phyloP scores from a whole-genome alignment of 768 basidiomycete species.

The Glaciozyma martinii region DNA sequence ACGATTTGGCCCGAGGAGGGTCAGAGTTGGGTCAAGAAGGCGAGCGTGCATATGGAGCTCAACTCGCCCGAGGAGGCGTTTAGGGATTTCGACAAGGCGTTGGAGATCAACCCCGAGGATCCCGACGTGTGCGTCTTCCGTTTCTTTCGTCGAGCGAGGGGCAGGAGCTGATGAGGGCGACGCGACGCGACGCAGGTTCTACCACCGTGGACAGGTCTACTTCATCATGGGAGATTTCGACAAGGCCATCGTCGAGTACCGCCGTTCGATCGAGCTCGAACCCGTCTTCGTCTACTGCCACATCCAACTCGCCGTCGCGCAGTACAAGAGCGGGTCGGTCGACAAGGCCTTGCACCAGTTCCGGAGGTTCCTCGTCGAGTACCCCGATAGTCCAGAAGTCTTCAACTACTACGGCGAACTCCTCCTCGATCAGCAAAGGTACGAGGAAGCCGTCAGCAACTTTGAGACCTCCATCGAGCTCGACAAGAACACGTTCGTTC shows the following conservation, averaged over 20 bases:
- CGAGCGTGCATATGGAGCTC: conserved; percentile 94
- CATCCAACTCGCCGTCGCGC: conserved; percentile 92
- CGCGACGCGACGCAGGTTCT: conserved; percentile 47
- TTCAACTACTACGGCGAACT: conserved; percentile 68
- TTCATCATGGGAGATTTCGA: conserved; percentile 89
- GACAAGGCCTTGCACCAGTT: conserved; percentile 84
- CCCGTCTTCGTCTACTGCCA: conserved; percentile 88
- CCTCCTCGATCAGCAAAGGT: conserved; percentile 80
- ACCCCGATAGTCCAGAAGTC: conserved; percentile 46
- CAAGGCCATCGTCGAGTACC: conserved; percentile 82
- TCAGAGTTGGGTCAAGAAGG: conserved; percentile 91
- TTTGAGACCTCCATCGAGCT: conserved; percentile 86
- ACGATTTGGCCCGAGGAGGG: conserved; percentile 59
- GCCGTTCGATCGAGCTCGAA: conserved; percentile 78
- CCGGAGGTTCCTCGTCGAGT: conserved; percentile 68
- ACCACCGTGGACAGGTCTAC: conserved; percentile 94
- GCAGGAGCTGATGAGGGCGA: background rate
- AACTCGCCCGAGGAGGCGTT: conserved; percentile 69
- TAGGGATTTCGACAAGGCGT: conserved; percentile 82
- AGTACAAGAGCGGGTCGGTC: conserved; percentile 77
- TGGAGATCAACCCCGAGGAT: conserved; percentile 68
- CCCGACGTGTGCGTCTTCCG: conserved; percentile 57
- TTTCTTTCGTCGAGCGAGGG: background rate
- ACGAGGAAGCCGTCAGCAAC: conserved; percentile 70
- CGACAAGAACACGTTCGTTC: conserved; percentile 59